Percentiles rank a stretch among this genome's conserved stretches.
Conservation (phyloP, 495 filamentous ascomycete genomes). For the Aspergillus coremiiformis region DNA sequence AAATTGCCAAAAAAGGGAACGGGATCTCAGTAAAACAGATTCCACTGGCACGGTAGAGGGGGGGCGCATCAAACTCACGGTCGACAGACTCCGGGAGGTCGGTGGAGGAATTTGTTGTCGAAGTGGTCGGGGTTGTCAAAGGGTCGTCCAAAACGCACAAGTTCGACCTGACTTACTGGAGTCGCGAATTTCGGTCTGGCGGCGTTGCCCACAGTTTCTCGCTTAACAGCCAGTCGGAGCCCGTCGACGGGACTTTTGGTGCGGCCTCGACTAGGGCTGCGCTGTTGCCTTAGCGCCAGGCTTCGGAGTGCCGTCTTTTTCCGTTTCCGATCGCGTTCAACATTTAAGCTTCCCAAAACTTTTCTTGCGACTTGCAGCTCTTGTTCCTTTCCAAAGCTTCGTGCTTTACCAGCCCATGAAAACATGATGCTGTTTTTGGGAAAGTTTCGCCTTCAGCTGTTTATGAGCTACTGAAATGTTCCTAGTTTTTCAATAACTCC, state of each 20-base stretch:
- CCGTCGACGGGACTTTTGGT: conserved; percentile 12
- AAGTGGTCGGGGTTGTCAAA: conserved; percentile 39
- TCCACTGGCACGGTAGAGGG: conserved; percentile 6
- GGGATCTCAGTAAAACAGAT: conserved; percentile 19
- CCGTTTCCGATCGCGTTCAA: conserved; percentile 13
- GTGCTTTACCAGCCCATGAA: neutral
- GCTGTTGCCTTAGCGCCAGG: conserved; percentile 12
- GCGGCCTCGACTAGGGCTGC: conserved; percentile 40
- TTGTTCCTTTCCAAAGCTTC: too few relatives aligned
- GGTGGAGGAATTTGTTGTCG: conserved; percentile 40
- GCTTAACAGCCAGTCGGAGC: conserved; percentile 28
- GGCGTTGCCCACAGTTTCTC: conserved; percentile 28
- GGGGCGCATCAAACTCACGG: conserved; percentile 34
- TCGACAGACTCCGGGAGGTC: conserved; percentile 38
- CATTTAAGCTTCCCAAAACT: conserved; percentile 16
- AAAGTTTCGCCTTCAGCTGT: neutral
- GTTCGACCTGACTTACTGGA: conserved; percentile 20
- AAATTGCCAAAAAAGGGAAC: conserved; percentile 4
- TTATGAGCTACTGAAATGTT: neutral
- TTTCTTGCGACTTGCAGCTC: too few relatives aligned
- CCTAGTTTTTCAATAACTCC: neutral
- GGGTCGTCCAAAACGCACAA: conserved; percentile 29
- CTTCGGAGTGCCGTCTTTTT: conserved; percentile 8
- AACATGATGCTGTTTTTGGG: neutral
- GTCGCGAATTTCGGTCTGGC: conserved; percentile 42